Conservation (phyloP, 257 asterid genomes). For the Nicotiana benthamiana region DNA sequence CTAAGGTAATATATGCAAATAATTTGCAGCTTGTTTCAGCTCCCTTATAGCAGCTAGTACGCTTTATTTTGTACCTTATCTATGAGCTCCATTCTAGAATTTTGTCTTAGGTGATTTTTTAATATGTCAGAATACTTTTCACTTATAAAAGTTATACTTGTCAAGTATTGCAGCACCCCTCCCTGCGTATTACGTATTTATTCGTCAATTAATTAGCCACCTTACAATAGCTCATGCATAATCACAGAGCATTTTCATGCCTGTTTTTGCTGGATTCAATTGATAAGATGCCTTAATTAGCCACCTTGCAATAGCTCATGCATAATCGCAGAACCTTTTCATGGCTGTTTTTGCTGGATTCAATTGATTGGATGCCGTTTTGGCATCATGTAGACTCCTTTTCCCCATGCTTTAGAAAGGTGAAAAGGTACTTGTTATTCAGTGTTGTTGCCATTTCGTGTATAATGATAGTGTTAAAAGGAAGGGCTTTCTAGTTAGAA, state of each 20-base stretch:
- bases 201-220: not conserved
- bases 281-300: no score
- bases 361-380: not conserved
- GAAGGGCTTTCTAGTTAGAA: conserved; percentile 8
- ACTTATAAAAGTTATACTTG: not conserved
- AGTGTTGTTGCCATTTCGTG: not conserved
- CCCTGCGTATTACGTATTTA: not conserved
- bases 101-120: not conserved
- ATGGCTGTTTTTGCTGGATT: not conserved
- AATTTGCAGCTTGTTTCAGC: conserved; percentile 9
- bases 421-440: not conserved
- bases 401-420: not conserved
- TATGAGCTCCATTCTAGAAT: not conserved
- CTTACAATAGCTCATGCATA: not conserved
- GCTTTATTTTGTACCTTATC: not conserved
- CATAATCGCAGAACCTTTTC: not conserved
- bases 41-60: not conserved
- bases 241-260: not conserved
- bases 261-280: not conserved
- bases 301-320: not conserved
- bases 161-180: not conserved
- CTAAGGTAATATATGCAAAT: conserved; percentile 49
- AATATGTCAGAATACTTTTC: not conserved
- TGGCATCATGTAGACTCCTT: not conserved
- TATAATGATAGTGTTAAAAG: not conserved